phyloP scores from a whole-genome alignment of 495 filamentous ascomycete species.

The Neurospora terricola region DNA sequence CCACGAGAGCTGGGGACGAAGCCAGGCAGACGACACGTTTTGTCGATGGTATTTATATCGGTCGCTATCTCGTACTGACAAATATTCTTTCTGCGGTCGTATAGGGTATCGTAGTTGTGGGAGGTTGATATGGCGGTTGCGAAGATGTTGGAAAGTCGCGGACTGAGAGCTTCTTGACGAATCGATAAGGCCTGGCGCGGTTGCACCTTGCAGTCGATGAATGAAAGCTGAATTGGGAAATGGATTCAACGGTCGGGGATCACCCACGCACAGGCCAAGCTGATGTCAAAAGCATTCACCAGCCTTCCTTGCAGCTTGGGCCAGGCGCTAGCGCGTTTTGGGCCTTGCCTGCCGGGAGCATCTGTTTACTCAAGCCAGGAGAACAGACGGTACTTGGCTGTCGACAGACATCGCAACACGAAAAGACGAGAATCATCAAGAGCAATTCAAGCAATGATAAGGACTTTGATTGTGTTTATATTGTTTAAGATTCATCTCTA shows the following conservation, averaged over 20 bases:
- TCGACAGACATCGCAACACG: not conserved
- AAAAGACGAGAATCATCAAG: not conserved
- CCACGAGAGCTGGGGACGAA: constrained; percentile 3
- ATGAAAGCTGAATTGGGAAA: not conserved
- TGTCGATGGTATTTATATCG: not conserved
- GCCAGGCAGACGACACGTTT: not conserved
- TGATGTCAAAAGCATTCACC: not conserved
- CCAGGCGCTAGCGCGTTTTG: not conserved
- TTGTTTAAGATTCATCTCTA: not conserved
- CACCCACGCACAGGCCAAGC: not conserved
- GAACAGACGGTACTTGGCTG: not conserved
- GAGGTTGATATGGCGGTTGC: not conserved
- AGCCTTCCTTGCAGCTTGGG: not conserved
- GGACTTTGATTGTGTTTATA: not conserved
- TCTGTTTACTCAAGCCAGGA: not conserved
- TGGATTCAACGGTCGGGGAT: not conserved
- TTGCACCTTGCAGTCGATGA: not conserved
- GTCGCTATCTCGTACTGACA: not conserved
- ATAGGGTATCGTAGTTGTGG: not conserved
- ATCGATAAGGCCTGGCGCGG: not conserved
- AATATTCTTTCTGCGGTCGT: not conserved
- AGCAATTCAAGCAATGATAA: not conserved
- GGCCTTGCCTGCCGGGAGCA: not conserved
- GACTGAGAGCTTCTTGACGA: not conserved
- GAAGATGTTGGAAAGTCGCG: not conserved